These are phyloP conservation scores for Sclerotinia subarctica DNA, from an alignment of 2,329 filamentous ascomycete genomes.

Conservation along the genomic window DNA sequence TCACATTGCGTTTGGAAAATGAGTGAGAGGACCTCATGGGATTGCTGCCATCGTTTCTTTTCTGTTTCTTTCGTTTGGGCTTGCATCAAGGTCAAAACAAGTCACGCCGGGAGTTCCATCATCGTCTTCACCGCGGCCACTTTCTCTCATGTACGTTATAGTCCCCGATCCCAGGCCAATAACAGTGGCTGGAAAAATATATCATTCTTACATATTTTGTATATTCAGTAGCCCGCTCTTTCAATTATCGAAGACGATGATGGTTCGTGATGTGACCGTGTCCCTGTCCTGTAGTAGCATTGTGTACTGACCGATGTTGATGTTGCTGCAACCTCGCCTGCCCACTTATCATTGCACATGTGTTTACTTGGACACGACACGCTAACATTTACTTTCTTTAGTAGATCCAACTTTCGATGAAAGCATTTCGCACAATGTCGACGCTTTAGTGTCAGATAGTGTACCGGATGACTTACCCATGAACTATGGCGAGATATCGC, in stretches of 20 bases:
- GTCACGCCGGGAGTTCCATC: constrained; percentile 59
- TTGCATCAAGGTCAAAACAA: constrained; percentile 30
- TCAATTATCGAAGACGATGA: constrained; percentile 55
- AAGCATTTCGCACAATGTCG: constrained; percentile 52
- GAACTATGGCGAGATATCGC: constrained; percentile 17
- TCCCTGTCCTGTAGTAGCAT: constrained; percentile 33
- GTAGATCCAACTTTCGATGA: constrained; percentile 56
- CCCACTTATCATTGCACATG: not conserved
- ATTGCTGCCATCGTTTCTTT: constrained; percentile 30
- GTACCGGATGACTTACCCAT: constrained; percentile 30
- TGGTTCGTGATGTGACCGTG: constrained; percentile 51
- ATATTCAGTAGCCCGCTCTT: constrained; percentile 39
- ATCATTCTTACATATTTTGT: constrained; percentile 45
- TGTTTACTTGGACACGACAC: not conserved
- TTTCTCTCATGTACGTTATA: constrained; percentile 64
- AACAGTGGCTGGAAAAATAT: constrained; percentile 48
- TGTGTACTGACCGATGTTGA: constrained; percentile 42
- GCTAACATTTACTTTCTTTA: constrained; percentile 44
- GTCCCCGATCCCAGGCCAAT: constrained; percentile 42
- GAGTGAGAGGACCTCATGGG: constrained; percentile 35
- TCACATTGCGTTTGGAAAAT: constrained; percentile 32
- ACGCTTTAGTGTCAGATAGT: constrained; percentile 63
- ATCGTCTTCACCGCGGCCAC: constrained; percentile 60
- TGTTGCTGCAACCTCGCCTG: constrained; percentile 32
- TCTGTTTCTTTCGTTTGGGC: constrained; percentile 31